A percentile compares a stretch with the other conserved stretches of the same genome.
These are phyloP conservation scores for Nepenthes gracilis DNA, from an alignment of 148 eudicot species.

Conservation along the genomic window DNA sequence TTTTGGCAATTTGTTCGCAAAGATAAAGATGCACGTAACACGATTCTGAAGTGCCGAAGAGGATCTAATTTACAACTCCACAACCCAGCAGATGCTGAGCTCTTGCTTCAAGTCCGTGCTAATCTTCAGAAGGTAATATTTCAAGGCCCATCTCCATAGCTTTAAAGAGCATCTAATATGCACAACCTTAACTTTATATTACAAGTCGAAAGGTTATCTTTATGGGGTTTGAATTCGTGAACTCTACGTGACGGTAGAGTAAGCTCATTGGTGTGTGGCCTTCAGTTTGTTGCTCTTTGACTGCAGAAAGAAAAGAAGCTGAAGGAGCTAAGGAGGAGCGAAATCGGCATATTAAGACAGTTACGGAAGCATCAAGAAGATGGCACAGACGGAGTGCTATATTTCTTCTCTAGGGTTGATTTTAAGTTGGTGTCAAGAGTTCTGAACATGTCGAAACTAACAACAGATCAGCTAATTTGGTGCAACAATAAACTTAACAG, in stretches of 20 bases:
- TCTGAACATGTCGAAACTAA: conserved; percentile 61
- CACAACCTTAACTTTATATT: too few species aligned
- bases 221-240: too few species aligned
- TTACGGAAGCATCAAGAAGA: conserved; percentile 29
- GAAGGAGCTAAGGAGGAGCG: conserved; percentile 43
- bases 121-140: conserved; percentile 48
- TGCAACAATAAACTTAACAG: conserved; percentile 54
- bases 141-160: background rate
- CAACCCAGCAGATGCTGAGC: conserved; percentile 36
- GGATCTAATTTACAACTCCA: conserved; percentile 27
- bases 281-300: background rate
- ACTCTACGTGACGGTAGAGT: too few species aligned
- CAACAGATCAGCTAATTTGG: conserved; percentile 78
- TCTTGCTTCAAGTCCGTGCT: conserved; percentile 38
- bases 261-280: background rate
- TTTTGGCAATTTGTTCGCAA: conserved; percentile 68
- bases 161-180: too few species aligned
- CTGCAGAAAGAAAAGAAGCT: conserved; percentile 80
- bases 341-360: conserved; percentile 50
- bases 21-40: conserved; percentile 36
- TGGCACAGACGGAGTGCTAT: conserved; percentile 42
- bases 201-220: too few species aligned
- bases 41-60: conserved; percentile 17
- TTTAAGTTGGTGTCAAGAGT: conserved; percentile 66
- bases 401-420: conserved; percentile 82